Evolutionary conservation across 805 yeast genomes (phyloP), one percentile per base, ranked within the genome.

Genomic region (Lipomyces orientalis): DNA sequence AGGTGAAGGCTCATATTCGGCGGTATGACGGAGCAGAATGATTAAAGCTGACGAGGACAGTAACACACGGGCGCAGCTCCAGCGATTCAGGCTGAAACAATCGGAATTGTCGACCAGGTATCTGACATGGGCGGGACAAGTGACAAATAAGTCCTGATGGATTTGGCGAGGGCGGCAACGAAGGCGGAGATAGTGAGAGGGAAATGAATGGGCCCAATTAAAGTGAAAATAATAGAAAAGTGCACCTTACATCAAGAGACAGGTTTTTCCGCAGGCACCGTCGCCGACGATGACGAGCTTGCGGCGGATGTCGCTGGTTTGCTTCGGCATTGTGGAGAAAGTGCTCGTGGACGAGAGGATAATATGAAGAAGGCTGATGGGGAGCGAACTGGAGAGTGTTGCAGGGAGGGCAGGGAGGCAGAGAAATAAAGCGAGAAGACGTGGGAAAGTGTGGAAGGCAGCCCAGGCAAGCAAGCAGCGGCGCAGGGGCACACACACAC

Each of bases 221-320:
- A 43, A 43, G 49, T 43, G 22, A 51, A 61, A 54, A 37, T n/a
- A 62, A n/a, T n/a, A n/a, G n/a, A 52, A 60, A 33, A 31, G 54
- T 29, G 58, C 14, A 65, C 69, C 9, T 66, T 66, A 74, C 77
- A 93, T 92, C 79, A 92, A 85, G 75, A 92, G 83, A 86, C 97
- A 93, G 7, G 97, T 93, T 79, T 92, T 92, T 83, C 97, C 97
- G 84, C 97, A 93, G 66, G 97, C 97, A 87, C 97, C 97, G 80
- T 92, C 97, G 80, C 97, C 97, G 65, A 92, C 97, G 77, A 93
- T 91, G 79, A 93, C 97, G 77, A 92, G 85, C 82, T 92, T 92
- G 66, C 76, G 71, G 61, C 76, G 73, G 43, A 72, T 63, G 43
- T 73, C 76, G 58, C 65, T 62, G 64, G 60, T 64, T 58, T 52